phyloP scores from a whole-genome alignment of 805 yeast species.

The Zygosaccharomyces rouxii region DNA sequence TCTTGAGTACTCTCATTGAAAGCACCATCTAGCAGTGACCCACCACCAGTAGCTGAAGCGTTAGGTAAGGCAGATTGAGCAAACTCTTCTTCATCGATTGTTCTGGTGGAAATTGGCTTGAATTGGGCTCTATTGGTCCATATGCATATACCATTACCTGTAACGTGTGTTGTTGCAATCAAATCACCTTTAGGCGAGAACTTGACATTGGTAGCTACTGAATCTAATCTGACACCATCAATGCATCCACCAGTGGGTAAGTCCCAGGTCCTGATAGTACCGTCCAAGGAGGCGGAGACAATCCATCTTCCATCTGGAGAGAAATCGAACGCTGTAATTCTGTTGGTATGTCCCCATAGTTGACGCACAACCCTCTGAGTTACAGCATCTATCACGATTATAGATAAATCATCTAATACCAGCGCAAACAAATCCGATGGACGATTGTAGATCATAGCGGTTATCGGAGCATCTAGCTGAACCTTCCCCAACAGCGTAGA shows the following conservation, averaged over 20 bases:
- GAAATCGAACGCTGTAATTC: slow-evolving; percentile 83
- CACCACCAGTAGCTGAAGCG: slow-evolving; percentile 72
- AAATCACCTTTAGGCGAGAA: slow-evolving; percentile 86
- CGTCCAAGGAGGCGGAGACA: slow-evolving; percentile 74
- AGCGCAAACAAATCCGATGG: slow-evolving; percentile 81
- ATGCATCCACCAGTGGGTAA: slow-evolving; percentile 95
- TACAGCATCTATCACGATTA: slow-evolving; percentile 74
- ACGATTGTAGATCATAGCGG: slow-evolving; percentile 70
- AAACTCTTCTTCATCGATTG: slow-evolving; percentile 72
- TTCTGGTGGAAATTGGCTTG: slow-evolving; percentile 67
- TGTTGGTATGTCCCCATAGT: slow-evolving; percentile 82
- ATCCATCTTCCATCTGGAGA: slow-evolving; percentile 96
- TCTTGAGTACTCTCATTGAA: slow-evolving; percentile 43
- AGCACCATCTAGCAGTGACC: slow-evolving; percentile 72
- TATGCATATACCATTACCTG: slow-evolving; percentile 80
- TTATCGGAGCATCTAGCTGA: slow-evolving; percentile 69
- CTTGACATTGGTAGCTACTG: slow-evolving; percentile 74
- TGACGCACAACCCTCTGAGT: slow-evolving; percentile 83
- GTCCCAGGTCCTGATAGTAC: slow-evolving; percentile 94
- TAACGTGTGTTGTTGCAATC: slow-evolving; percentile 88
- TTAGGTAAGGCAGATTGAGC: slow-evolving; percentile 62
- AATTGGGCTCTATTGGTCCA: slow-evolving; percentile 94
- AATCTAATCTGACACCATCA: slow-evolving; percentile 76
- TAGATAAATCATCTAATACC: slow-evolving; percentile 79
- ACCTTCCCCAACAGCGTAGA: slow-evolving; percentile 64